phyloP scores from a whole-genome alignment of 352 stramenopile genomes.

The Pythium biforme region DNA sequence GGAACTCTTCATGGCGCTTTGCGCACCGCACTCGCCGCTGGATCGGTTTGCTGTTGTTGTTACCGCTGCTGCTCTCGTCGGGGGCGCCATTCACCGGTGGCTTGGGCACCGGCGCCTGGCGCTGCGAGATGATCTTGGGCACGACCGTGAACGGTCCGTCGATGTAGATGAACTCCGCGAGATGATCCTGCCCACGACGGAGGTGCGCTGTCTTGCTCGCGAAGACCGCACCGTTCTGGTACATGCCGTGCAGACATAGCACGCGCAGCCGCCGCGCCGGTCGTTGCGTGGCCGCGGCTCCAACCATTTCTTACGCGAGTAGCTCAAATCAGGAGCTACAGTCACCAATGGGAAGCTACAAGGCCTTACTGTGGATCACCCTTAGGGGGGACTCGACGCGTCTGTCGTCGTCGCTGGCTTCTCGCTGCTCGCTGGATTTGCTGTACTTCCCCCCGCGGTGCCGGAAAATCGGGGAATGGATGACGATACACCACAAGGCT shows the following conservation, averaged over 20 bases:
- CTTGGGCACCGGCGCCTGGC: constrained; percentile 28
- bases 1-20: constrained; percentile 65
- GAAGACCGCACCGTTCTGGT: constrained; percentile 74
- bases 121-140: constrained; percentile 59
- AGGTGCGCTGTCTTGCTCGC: constrained; percentile 67
- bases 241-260: constrained; percentile 86
- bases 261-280: constrained; percentile 52
- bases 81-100: background rate
- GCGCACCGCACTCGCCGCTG: constrained; percentile 34
- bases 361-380: background rate
- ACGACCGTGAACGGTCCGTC: constrained; percentile 73
- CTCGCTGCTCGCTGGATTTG: background rate
- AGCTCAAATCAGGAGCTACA: background rate
- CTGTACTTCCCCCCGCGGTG: background rate
- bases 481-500: background rate
- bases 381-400: background rate
- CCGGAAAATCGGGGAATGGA: background rate
- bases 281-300: background rate
- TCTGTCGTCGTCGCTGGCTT: background rate
- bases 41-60: constrained; percentile 13
- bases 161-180: constrained; percentile 69
- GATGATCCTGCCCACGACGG: constrained; percentile 29
- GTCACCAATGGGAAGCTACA: no score
- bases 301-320: background rate
- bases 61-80: background rate